These are phyloP conservation scores for Pseudocercospora musae DNA, from an alignment of 2,329 filamentous ascomycete species.

Conservation along the genomic window DNA sequence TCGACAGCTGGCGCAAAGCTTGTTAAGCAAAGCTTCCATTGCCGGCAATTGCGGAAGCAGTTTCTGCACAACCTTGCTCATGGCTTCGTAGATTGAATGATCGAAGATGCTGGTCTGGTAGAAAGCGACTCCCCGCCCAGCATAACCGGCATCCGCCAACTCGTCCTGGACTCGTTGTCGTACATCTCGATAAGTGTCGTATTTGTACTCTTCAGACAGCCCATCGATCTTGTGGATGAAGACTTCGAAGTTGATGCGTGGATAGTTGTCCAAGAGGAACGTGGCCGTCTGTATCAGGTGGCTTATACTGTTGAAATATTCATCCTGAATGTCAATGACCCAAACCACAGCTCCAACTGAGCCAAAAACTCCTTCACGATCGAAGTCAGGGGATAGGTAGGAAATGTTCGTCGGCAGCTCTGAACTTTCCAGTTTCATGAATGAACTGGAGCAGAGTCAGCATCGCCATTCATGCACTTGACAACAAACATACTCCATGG, in stretches of 20 bases:
- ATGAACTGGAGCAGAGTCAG: constrained; percentile 55
- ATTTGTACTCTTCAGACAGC: constrained; percentile 93
- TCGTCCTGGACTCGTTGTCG: constrained; percentile 96
- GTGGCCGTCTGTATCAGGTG: constrained; percentile 86
- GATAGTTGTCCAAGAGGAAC: constrained; percentile 81
- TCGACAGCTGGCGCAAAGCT: constrained; percentile 85
- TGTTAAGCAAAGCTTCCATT: constrained; percentile 89
- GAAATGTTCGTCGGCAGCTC: constrained; percentile 95
- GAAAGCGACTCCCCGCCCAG: constrained; percentile 90
- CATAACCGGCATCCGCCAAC: constrained; percentile 85
- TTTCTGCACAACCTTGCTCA: constrained; percentile 97
- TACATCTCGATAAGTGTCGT: constrained; percentile 94
- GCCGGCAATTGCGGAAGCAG: constrained; percentile 90
- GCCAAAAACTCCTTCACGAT: constrained; percentile 89
- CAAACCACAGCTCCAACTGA: constrained; percentile 93
- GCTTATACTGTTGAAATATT: constrained; percentile 87
- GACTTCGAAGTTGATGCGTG: constrained; percentile 93
- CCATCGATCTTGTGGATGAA: constrained; percentile 99
- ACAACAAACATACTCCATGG: constrained; percentile 74
- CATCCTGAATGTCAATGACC: constrained; percentile 98
- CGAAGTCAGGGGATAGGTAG: constrained; percentile 83
- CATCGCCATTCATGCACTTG: not conserved
- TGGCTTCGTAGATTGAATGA: constrained; percentile 96
- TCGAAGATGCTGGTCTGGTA: constrained; percentile 98
- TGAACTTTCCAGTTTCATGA: constrained; percentile 99